These are phyloP conservation scores for Barnettozyma wickerhamii DNA, from an alignment of 805 yeast species.

Conservation along the genomic window DNA sequence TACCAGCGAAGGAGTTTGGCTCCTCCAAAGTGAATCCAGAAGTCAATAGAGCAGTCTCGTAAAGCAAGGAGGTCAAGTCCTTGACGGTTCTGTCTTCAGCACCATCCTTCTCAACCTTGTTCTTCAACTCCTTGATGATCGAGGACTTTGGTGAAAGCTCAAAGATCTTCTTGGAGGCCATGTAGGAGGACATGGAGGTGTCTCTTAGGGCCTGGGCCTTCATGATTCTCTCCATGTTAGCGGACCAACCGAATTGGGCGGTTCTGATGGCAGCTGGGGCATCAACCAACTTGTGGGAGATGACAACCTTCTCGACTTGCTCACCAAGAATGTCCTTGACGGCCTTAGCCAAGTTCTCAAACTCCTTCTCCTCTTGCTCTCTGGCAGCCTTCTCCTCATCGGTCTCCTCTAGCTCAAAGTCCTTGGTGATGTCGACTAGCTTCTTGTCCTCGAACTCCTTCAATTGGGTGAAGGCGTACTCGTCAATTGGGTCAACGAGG, in stretches of 20 bases:
- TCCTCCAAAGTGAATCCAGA: constrained; percentile 99
- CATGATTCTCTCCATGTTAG: constrained; percentile 99
- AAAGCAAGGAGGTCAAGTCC: constrained; percentile 93
- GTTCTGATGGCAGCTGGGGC: constrained; percentile 99
- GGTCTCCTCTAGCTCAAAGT: constrained; percentile 96
- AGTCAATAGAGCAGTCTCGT: constrained; percentile 96
- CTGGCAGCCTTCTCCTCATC: constrained; percentile 95
- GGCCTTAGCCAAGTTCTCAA: constrained; percentile 90
- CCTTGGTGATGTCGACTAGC: constrained; percentile 98
- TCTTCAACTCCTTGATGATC: constrained; percentile 91
- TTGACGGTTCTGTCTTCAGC: constrained; percentile 98
- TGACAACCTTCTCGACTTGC: constrained; percentile 98
- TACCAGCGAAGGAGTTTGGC: constrained; percentile 94
- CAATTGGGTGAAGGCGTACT: constrained; percentile 98
- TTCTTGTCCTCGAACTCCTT: constrained; percentile 99
- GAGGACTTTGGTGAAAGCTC: constrained; percentile 97
- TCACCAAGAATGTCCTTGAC: constrained; percentile 97
- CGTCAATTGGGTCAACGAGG: constrained; percentile 99
- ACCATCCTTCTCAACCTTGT: constrained; percentile 96
- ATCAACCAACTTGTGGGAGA: constrained; percentile 93
- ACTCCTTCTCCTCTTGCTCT: constrained; percentile 90
- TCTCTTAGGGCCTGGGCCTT: constrained; percentile 99
- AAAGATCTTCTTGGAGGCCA: constrained; percentile 99
- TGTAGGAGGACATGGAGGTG: constrained; percentile 97
- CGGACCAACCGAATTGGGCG: constrained; percentile 99